A percentile compares a stretch with the other conserved stretches of the same genome.
These are phyloP conservation scores for Niebla homalea DNA, from an alignment of 495 filamentous ascomycete genomes.

Conservation along the genomic window DNA sequence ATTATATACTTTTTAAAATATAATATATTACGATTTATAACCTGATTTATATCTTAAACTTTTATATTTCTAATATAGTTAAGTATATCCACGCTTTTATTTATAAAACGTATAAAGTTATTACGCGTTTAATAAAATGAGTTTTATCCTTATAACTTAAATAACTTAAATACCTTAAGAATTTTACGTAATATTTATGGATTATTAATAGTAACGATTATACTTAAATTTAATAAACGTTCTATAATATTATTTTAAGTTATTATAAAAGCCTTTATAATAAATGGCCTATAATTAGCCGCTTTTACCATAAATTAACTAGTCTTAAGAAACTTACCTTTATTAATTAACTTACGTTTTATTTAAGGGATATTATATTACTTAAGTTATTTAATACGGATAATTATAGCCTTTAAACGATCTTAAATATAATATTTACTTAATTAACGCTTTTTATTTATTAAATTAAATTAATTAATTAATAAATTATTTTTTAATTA, in stretches of 20 bases:
- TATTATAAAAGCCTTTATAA: not conserved
- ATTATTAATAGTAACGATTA: too few species aligned
- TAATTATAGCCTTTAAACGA: not conserved
- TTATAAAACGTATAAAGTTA: not conserved
- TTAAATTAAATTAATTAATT: not conserved
- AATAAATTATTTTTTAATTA: not conserved
- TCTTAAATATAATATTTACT: not conserved
- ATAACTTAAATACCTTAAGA: too few species aligned
- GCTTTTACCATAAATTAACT: not conserved
- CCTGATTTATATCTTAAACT: not conserved
- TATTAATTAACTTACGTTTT: not conserved
- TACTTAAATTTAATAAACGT: too few species aligned
- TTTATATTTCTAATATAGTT: not conserved
- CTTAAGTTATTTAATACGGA: not conserved
- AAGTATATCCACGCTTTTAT: not conserved
- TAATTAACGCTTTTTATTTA: not conserved
- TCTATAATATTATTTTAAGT: not conserved
- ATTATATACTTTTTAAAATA: not conserved
- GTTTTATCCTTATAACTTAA: not conserved
- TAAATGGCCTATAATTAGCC: not conserved
- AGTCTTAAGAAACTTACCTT: not conserved
- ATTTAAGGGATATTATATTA: not conserved
- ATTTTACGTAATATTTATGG: too few species aligned
- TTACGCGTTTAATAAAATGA: not conserved
- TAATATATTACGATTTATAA: not conserved